phyloP scores from a whole-genome alignment of 306 rosid species.

The Prinsepia uniflora region DNA sequence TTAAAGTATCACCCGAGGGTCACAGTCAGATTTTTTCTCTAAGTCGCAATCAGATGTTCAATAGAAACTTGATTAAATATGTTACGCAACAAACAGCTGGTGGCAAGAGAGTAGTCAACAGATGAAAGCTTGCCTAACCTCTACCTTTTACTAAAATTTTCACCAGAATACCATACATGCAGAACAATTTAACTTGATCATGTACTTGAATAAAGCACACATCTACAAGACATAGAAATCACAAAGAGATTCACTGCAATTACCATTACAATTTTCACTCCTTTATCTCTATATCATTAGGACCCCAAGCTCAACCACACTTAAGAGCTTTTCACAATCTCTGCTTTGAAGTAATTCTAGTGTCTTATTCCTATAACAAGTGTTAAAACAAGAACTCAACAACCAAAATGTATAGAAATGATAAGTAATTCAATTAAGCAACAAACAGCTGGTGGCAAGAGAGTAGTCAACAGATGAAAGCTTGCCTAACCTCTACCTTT shows the following conservation, averaged over 20 bases:
- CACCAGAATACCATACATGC: not conserved
- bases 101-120: not conserved
- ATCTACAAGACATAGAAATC: not conserved
- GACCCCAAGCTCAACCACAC: not conserved
- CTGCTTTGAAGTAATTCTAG: not conserved
- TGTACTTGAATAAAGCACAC: constrained; percentile 1
- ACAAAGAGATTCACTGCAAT: not conserved
- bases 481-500: too few relatives aligned
- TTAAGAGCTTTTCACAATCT: not conserved
- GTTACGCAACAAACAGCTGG: not conserved
- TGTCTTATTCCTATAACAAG: not conserved
- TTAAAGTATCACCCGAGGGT: constrained; percentile 1
- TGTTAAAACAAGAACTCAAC: not conserved
- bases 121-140: not conserved
- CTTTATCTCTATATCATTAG: not conserved
- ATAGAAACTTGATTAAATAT: not conserved
- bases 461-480: too few relatives aligned
- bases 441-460: too few relatives aligned
- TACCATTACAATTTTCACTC: not conserved
- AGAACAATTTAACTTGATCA: not conserved
- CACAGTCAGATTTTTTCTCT: not conserved
- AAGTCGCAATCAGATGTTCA: not conserved
- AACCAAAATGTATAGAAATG: not conserved
- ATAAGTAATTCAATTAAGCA: constrained; percentile 9
- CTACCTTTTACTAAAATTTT: not conserved